phyloP scores from a whole-genome alignment of 2,329 filamentous ascomycete species.

The Cladosporium cucumerinum region DNA sequence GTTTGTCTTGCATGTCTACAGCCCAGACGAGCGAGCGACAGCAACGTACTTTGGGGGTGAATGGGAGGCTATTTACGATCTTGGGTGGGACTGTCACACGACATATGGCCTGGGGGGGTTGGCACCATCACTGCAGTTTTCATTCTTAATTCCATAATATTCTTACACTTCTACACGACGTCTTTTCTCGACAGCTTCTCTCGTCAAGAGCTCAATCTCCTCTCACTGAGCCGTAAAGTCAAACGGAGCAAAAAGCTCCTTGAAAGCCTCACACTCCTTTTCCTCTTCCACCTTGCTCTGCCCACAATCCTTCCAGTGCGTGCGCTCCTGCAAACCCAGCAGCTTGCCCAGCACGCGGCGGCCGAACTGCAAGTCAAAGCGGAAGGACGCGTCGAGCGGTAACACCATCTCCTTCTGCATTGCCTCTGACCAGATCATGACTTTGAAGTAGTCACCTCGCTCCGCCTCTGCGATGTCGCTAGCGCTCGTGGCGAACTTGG shows the following conservation, averaged over 20 bases:
- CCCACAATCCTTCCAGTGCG: constrained; percentile 79
- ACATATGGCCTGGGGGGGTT: not conserved
- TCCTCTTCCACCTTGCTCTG: constrained; percentile 77
- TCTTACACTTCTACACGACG: not conserved
- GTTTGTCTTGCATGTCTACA: not conserved
- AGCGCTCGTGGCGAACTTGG: constrained; percentile 43
- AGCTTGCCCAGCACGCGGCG: constrained; percentile 85
- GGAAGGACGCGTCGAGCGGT: constrained; percentile 69
- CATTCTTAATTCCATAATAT: not conserved
- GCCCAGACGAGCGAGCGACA: not conserved
- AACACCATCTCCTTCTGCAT: constrained; percentile 64
- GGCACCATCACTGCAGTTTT: not conserved
- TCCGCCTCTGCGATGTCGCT: constrained; percentile 25
- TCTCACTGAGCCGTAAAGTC: constrained; percentile 47
- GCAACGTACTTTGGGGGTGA: not conserved
- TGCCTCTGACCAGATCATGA: constrained; percentile 39
- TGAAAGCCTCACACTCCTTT: constrained; percentile 73
- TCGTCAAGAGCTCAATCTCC: not conserved
- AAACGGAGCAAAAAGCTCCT: constrained; percentile 76
- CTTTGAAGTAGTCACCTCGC: constrained; percentile 34
- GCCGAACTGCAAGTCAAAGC: constrained; percentile 89
- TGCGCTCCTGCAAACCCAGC: constrained; percentile 71
- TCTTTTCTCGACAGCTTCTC: not conserved
- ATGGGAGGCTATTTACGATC: not conserved
- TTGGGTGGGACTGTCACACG: not conserved